phyloP scores from a whole-genome alignment of 371 early-diverging fungal genomes.

The Parasitella parasitica region DNA sequence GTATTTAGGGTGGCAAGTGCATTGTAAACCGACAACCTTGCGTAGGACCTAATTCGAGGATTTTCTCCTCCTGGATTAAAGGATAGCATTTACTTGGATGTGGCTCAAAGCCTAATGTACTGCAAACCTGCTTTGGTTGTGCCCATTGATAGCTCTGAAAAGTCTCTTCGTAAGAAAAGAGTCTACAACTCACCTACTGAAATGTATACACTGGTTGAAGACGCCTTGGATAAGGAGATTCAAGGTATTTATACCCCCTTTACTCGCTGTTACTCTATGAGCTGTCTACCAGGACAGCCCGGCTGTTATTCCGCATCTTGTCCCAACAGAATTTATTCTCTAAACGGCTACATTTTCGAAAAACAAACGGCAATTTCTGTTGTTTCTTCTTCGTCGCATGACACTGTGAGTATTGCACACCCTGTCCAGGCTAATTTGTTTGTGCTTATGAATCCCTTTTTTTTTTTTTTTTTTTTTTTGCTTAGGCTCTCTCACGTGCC shows the following conservation, averaged over 20 bases:
- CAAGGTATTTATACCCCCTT: slow-evolving; percentile 42
- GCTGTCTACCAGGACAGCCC: slow-evolving; percentile 34
- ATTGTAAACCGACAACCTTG: not conserved
- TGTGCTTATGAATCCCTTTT: not conserved
- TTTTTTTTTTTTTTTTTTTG: too few relatives aligned
- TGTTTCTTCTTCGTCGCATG: slow-evolving; percentile 38
- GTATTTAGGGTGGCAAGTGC: not conserved
- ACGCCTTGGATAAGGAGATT: slow-evolving; percentile 22
- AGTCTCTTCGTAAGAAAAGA: slow-evolving; percentile 36
- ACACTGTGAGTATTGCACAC: slow-evolving; percentile 32
- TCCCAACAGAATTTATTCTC: slow-evolving; percentile 26
- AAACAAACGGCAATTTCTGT: slow-evolving; percentile 12
- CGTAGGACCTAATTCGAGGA: slow-evolving; percentile 34
- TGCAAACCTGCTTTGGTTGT: slow-evolving; percentile 33
- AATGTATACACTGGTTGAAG: slow-evolving; percentile 37
- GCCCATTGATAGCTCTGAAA: slow-evolving; percentile 45
- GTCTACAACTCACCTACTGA: slow-evolving; percentile 38
- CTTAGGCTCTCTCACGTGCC: slow-evolving; percentile 49
- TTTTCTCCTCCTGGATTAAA: slow-evolving; percentile 26
- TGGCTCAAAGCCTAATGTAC: slow-evolving; percentile 37
- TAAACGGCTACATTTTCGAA: slow-evolving; percentile 1
- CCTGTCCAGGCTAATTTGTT: not conserved
- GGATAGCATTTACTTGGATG: slow-evolving; percentile 21
- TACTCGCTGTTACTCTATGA: slow-evolving; percentile 37
- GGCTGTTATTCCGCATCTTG: slow-evolving; percentile 46